phyloP scores from a whole-genome alignment of 176 grass and related monocot genomes.

The Phragmites australis region DNA sequence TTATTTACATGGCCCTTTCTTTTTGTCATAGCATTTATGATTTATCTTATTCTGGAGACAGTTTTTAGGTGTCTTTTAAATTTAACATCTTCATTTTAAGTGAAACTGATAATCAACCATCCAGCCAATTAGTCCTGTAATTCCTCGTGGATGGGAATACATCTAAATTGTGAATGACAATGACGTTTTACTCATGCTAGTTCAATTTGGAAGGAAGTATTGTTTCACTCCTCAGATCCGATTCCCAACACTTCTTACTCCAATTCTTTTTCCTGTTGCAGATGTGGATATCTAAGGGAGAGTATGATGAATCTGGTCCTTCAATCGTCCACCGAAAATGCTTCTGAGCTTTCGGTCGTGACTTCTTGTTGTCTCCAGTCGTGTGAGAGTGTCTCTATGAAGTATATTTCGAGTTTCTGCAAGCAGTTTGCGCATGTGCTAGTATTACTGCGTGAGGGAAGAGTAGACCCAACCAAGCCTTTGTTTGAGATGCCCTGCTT shows the following conservation, averaged over 20 bases:
- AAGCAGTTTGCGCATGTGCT: background rate
- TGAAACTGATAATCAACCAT: background rate
- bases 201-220: background rate
- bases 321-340: conserved; percentile 51
- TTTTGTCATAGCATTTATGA: background rate
- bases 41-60: background rate
- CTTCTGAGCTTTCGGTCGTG: conserved; percentile 9
- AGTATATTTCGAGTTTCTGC: conserved; percentile 33
- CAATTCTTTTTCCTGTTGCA: conserved; percentile 5
- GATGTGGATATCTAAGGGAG: conserved; percentile 57
- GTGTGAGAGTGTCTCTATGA: conserved; percentile 6
- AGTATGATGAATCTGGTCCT: conserved; percentile 53
- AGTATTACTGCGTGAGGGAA: conserved; percentile 1
- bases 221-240: too few relatives aligned
- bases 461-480: background rate
- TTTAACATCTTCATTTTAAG: background rate
- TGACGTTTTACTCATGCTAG: background rate
- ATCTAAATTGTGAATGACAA: background rate
- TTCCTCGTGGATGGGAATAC: background rate
- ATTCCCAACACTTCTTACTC: background rate
- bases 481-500: background rate
- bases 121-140: background rate
- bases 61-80: background rate
- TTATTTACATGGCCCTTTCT: background rate
- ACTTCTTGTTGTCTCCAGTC: background rate